Base-by-base conservation (phyloP, 306 rosid genomes). In the Biancaea sappan region DNA sequence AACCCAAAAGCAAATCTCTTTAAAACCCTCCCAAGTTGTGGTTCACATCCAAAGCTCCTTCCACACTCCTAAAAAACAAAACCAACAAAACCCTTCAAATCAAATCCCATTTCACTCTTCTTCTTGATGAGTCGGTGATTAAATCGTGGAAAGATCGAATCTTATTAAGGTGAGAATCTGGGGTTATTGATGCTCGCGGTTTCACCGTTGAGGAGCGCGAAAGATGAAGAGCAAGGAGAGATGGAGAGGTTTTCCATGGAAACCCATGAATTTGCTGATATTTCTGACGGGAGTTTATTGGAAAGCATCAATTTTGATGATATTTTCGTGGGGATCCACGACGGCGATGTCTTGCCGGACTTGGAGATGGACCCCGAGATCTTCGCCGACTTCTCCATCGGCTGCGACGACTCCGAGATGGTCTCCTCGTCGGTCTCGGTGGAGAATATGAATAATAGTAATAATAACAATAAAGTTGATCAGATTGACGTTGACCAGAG, bases 321-420 rank as follows among this genome's bases (percentile, higher is more conserved):
- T 53, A 84, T 94, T 38, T 94, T 92, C 50, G 67, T 66, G 16
- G 87, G 88, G 7, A 80, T 91, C 83, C 41, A 83, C 19, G 92
- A 80, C 18, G 90, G 69, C 46, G 93, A 94, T 10, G 84, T 87
- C 41, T 64, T 92, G 53, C 97, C 97, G 0, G 93, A 90, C 84
- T 87, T 94, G 82, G 97, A 94, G 63, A 91, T 91, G 97, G 97
- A 91, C 74, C 73, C 90, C 0, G 97, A 91, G 40, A 67, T 91
- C 59, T 87, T 91, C 14, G 89, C 90, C 2, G 91, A 90, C 14
- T 89, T 94, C 48, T 91, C 98, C 3, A 66, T 82, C 57, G 80
- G 92, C 11, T 75, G 85, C 0, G 87, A 87, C 70, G 92, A 86
- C 28, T 66, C 94, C 0, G 90, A 84, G 71, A 46, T 80, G 21